Conservation (phyloP, 139 green algal species). For the Chlamydomonas applanata region DNA sequence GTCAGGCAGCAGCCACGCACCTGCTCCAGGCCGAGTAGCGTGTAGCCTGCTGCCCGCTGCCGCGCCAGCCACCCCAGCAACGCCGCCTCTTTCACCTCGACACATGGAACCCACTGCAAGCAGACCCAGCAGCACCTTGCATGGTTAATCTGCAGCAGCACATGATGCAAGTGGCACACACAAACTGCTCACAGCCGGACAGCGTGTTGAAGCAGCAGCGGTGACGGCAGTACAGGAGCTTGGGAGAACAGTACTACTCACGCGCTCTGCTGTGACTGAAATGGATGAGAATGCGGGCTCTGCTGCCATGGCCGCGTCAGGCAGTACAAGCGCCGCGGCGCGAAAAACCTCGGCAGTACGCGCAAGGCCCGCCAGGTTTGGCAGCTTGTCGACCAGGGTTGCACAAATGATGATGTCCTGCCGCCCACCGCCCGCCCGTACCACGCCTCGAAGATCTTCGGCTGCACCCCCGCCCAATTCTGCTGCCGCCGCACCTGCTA, state of each 20-base stretch:
- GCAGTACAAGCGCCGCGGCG: conserved; percentile 71
- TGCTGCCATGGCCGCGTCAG: conserved; percentile 54
- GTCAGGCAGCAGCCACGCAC: no score
- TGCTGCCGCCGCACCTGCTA: conserved; percentile 6
- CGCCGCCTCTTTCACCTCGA: conserved; percentile 59
- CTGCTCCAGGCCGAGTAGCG: conserved; percentile 83
- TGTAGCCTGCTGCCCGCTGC: conserved; percentile 61
- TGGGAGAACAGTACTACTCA: background rate
- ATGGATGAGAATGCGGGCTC: conserved; percentile 68
- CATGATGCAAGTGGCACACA: no score
- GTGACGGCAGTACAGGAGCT: background rate
- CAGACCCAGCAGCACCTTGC: no score
- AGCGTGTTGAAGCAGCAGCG: no score
- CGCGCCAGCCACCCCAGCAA: conserved; percentile 69
- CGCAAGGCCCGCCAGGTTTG: conserved; percentile 89
- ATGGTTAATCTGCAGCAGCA: no score
- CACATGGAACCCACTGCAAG: conserved; percentile 76
- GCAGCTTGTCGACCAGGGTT: conserved; percentile 79
- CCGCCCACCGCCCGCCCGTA: background rate
- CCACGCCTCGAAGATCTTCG: background rate
- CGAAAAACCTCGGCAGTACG: conserved; percentile 85
- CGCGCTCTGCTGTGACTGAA: conserved; percentile 82
- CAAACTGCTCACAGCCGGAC: no score
- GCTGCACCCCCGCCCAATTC: background rate
- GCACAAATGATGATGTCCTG: conserved; percentile 90